A percentile compares a stretch with the other conserved stretches of the same genome.
Evolutionary conservation across 208 protist species (phyloP).

Genomic region (Crithidia sp.): DNA sequence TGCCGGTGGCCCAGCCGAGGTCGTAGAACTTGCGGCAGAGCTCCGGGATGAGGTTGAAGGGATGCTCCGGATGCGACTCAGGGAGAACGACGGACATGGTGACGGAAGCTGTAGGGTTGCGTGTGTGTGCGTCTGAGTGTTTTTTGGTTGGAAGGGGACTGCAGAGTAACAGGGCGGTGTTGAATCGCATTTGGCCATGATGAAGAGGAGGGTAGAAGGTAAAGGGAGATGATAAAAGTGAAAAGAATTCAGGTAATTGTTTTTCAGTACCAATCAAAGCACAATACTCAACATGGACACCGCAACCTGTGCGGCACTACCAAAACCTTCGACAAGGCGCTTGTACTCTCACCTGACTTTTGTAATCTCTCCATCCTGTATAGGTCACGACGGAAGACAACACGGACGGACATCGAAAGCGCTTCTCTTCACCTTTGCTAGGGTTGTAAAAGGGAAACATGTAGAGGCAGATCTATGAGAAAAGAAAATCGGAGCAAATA

Average conservation of each 20-base stretch:
- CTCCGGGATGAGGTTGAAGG: conserved; percentile 92
- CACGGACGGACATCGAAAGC: too few relatives aligned
- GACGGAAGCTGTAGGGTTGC: conserved; percentile 8
- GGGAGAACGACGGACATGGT: conserved; percentile 45
- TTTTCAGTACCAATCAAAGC: neutral
- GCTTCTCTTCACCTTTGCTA: too few relatives aligned
- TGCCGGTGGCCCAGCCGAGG: conserved; percentile 96
- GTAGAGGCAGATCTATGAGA: neutral
- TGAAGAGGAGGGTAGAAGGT: too few relatives aligned
- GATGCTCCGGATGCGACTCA: conserved; percentile 69
- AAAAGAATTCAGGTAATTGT: neutral
- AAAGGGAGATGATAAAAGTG: conserved; percentile 7
- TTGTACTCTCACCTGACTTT: too few relatives aligned
- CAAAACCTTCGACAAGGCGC: too few relatives aligned
- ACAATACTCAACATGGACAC: too few relatives aligned
- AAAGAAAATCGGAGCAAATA: neutral
- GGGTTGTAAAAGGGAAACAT: too few relatives aligned
- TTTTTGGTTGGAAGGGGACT: neutral
- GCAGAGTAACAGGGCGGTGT: too few relatives aligned
- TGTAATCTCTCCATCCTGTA: too few relatives aligned
- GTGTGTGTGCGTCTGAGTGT: conserved; percentile 14
- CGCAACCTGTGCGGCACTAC: too few relatives aligned
- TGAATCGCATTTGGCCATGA: too few relatives aligned
- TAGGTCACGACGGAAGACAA: too few relatives aligned
- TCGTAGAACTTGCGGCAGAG: conserved; percentile 93